phyloP scores from a whole-genome alignment of 148 eudicot genomes.

The Rhododendron ovatum region DNA sequence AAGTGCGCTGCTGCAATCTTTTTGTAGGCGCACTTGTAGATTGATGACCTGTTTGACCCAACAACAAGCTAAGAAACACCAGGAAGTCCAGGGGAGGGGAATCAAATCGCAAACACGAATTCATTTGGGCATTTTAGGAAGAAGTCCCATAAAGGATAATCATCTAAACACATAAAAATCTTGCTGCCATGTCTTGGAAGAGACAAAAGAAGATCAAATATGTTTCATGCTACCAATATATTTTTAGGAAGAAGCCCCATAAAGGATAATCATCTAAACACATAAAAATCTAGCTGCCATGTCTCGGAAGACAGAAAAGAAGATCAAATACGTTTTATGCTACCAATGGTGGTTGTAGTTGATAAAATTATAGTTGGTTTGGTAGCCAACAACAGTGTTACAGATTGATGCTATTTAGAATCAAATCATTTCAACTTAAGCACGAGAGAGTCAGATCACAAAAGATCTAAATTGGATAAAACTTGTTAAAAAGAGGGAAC shows the following conservation, averaged over 20 bases:
- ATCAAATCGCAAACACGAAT: background rate
- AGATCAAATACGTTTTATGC: background rate
- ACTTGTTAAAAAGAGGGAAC: background rate
- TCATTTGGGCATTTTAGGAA: background rate
- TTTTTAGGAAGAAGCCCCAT: conserved; percentile 2
- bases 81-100: background rate
- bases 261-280: background rate
- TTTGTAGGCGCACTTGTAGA: background rate
- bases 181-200: background rate
- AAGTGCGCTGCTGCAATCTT: background rate
- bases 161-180: background rate
- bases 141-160: background rate
- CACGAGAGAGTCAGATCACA: background rate
- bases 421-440: background rate
- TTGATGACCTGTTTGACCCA: background rate
- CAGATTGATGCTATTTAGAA: background rate
- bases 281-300: background rate
- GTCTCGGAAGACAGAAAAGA: background rate
- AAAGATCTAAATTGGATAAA: background rate
- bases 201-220: background rate
- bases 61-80: background rate
- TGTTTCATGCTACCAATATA: background rate
- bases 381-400: background rate
- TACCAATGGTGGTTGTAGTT: background rate
- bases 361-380: background rate